These are phyloP conservation scores for Erigeron philadelphicus DNA, from an alignment of 140 eudicot genomes.

Conservation along the genomic window DNA sequence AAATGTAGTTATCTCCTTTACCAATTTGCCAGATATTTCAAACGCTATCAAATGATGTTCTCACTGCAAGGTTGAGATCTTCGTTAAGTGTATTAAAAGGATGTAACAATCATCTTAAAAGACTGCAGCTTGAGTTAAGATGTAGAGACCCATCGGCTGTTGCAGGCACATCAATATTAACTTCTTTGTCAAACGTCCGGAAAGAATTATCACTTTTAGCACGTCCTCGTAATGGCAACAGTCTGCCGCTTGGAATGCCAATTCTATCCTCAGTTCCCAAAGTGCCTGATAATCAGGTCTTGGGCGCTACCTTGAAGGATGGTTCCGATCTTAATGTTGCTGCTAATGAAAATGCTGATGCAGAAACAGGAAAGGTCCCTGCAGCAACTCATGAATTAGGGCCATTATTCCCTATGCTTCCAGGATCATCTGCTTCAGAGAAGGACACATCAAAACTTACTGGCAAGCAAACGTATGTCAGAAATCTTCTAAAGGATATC, in stretches of 20 bases:
- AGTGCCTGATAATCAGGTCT: too few species aligned
- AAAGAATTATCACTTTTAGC: conserved; percentile 45
- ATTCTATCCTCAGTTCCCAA: background rate
- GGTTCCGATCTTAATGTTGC: background rate
- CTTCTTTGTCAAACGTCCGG: conserved; percentile 41
- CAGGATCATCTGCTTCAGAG: conserved; percentile 3
- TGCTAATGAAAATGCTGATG: background rate
- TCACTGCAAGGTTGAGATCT: conserved; percentile 33
- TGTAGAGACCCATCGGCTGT: conserved; percentile 50
- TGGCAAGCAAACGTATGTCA: background rate
- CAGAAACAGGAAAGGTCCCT: background rate
- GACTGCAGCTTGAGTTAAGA: conserved; percentile 42
- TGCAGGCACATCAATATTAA: conserved; percentile 59
- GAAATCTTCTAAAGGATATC: background rate
- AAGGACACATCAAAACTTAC: background rate
- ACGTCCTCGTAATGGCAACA: background rate
- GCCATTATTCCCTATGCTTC: background rate
- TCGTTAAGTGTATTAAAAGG: conserved; percentile 45
- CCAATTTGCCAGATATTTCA: conserved; percentile 47
- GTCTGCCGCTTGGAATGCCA: background rate
- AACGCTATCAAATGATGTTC: conserved; percentile 31
- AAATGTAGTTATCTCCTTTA: conserved; percentile 29
- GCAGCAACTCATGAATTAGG: background rate
- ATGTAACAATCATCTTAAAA: conserved; percentile 36
- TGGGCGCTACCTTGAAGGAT: background rate